A percentile compares a stretch with the other conserved stretches of the same genome.
Conservation (phyloP, 768 basidiomycete species). For the Xerocomellus amylosporus region DNA sequence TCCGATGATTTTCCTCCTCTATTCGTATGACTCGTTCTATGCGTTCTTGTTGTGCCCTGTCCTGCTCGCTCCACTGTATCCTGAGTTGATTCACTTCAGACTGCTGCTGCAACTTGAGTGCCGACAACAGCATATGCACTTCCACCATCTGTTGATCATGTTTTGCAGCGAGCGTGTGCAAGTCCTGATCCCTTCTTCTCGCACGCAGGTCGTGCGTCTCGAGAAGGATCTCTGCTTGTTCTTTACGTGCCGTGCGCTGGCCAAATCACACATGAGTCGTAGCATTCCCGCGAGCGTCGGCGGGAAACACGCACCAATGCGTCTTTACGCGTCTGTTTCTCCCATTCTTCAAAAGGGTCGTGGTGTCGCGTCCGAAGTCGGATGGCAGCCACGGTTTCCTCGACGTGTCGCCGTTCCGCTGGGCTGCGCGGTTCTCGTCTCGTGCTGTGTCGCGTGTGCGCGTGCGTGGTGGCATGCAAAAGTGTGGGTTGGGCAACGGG, state of each 20-base stretch:
- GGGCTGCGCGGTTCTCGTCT: slow-evolving; percentile 23
- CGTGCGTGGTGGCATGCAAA: background rate
- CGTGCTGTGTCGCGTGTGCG: slow-evolving; percentile 8
- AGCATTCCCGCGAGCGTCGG: background rate
- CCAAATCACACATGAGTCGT: background rate
- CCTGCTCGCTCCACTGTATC: slow-evolving; percentile 45
- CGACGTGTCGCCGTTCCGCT: slow-evolving; percentile 36
- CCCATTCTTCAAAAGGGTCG: slow-evolving; percentile 52
- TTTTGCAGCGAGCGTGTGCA: slow-evolving; percentile 35
- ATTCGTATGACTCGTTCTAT: slow-evolving; percentile 60
- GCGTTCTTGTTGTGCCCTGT: slow-evolving; percentile 48
- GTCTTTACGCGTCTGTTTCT: slow-evolving; percentile 45
- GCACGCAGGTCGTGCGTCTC: slow-evolving; percentile 17
- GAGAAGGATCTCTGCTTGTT: slow-evolving; percentile 20
- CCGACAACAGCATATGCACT: slow-evolving; percentile 45
- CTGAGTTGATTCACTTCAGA: slow-evolving; percentile 45
- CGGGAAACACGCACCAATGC: slow-evolving; percentile 38
- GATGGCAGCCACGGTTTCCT: slow-evolving; percentile 48
- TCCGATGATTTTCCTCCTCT: slow-evolving; percentile 60
- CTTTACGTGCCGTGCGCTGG: slow-evolving; percentile 41
- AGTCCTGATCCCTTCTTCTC: slow-evolving; percentile 8
- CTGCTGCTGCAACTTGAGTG: slow-evolving; percentile 43
- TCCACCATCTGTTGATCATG: slow-evolving; percentile 53
- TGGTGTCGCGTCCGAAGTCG: slow-evolving; percentile 41
- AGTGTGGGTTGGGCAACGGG: background rate